Evolutionary conservation across 1,139 yeast genomes (phyloP).

Genomic region (Hanseniaspora gamundiae): DNA sequence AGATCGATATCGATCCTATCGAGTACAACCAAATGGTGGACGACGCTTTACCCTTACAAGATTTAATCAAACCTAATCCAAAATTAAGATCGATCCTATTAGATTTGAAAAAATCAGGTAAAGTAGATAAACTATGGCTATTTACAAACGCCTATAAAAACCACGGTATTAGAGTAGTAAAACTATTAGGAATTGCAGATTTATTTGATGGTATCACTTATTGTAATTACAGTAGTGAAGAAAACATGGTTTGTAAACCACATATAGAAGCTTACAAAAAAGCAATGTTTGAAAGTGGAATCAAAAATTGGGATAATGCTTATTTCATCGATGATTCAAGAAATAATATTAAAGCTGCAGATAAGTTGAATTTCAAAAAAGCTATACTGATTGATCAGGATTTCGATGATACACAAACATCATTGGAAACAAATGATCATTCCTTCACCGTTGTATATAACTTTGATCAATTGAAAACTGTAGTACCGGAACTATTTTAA

Average conservation of each 20-base stretch:
- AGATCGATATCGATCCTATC: constrained; percentile 65
- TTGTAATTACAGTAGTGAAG: constrained; percentile 59
- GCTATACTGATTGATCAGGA: constrained; percentile 33
- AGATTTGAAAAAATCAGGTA: constrained; percentile 32
- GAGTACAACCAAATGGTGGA: constrained; percentile 83
- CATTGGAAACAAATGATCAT: not conserved
- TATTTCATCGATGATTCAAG: constrained; percentile 80
- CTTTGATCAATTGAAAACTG: not conserved
- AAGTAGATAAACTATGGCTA: constrained; percentile 60
- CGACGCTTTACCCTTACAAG: constrained; percentile 78
- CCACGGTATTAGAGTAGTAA: constrained; percentile 70
- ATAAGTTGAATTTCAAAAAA: constrained; percentile 31
- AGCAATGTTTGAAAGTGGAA: constrained; percentile 54
- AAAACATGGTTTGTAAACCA: constrained; percentile 78
- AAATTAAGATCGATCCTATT: constrained; percentile 40
- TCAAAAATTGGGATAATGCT: constrained; percentile 34
- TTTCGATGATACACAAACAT: not conserved
- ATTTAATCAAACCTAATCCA: constrained; percentile 51
- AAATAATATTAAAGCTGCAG: constrained; percentile 39
- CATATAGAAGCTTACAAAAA: constrained; percentile 45
- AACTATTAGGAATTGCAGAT: constrained; percentile 76
- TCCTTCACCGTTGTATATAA: not conserved
- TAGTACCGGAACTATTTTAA: not conserved
- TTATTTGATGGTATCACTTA: constrained; percentile 85
- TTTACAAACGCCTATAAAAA: constrained; percentile 92